Base-by-base conservation (phyloP, 371 early-diverging fungal genomes). In the Cladochytrium tenue region DNA sequence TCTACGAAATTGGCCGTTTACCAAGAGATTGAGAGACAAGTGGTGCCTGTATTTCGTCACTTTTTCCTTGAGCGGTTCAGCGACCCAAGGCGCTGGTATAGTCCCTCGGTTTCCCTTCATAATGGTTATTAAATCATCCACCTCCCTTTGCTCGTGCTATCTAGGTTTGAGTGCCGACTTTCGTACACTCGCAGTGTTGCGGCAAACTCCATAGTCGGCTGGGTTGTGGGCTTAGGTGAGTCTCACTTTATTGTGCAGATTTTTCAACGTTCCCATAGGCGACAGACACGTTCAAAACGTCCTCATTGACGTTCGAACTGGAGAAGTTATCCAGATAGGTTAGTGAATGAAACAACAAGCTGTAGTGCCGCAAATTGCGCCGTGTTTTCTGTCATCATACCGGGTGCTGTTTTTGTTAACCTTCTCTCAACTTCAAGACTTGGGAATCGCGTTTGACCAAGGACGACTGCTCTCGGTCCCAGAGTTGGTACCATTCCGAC, bases 231-330 rank as follows among this genome's bases (percentile, higher is more conserved):
- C 0, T 82, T 99, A 23, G 99, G 98, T 67, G 23, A 43, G 61
- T 60, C n/a, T n/a, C n/a, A n/a, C n/a, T n/a, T n/a, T n/a, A n/a
- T n/a, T n/a, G n/a, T n/a, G n/a, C n/a, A n/a, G 17, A 15, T 1
- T 63, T 20, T 20, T 23, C 55, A 34, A 35, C 32, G 30, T 56
- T 34, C 20, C 17, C 35, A 7, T 13, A 23, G 66, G 79, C n/a
- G 99, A 99, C 80, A 88, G 99, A 13, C 99, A 99, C 73, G 70
- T 92, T 63, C 95, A 97, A 69, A 99, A 99, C 75, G 96, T 98
- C 51, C 63, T 99, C 60, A 81, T 99, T 23, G 97, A 99, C 71
- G 76, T 75, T 50, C 76, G 74, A 2, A 90, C 90, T 0, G 96
- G 93, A 1, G 96, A 98, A 61, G 73, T 97, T 2, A 90, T 99